Conservation (phyloP, 305 asterid genomes). For the Solanum hybrid region DNA sequence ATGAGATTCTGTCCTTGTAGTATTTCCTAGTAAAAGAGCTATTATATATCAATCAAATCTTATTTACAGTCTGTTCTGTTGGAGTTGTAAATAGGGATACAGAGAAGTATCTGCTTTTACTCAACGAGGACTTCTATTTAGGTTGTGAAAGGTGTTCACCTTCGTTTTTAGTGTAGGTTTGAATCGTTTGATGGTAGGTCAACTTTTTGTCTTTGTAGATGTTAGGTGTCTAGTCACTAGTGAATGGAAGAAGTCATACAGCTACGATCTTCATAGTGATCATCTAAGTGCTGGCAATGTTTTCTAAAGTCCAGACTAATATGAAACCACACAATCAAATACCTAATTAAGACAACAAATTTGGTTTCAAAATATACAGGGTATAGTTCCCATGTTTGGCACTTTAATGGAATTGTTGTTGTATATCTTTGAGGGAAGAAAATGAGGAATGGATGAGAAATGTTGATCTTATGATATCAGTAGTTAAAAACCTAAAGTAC, state of each 20-base stretch:
- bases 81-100: background rate
- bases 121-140: background rate
- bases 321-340: slow-evolving; percentile 3
- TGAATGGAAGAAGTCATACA: background rate
- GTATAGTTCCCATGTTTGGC: background rate
- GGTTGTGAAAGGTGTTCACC: background rate
- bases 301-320: background rate
- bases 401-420: background rate
- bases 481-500: background rate
- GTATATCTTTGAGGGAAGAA: background rate
- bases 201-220: background rate
- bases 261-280: background rate
- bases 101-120: background rate
- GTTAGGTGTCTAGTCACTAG: background rate
- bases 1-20: background rate
- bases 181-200: background rate
- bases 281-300: background rate
- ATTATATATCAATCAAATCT: background rate
- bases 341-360: background rate
- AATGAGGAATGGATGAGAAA: background rate
- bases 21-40: background rate
- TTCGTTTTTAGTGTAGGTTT: background rate
- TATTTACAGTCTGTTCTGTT: background rate
- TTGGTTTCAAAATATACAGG: background rate
- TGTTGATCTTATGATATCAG: background rate